phyloP scores from a whole-genome alignment of 208 protist genomes.

The Novymonas esmeraldas region DNA sequence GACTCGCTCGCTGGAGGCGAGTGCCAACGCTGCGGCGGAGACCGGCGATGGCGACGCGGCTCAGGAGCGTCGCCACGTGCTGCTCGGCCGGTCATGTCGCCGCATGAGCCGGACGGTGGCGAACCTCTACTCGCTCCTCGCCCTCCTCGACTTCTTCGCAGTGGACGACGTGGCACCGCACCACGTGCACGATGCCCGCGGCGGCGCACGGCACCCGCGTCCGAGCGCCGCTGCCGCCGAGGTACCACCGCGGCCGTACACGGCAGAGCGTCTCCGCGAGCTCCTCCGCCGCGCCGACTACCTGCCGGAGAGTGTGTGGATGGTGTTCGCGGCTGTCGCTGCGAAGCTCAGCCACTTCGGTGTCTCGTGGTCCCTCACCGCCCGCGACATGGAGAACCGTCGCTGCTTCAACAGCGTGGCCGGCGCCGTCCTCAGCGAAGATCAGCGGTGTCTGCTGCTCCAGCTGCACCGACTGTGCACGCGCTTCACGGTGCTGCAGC shows the following conservation, averaged over 20 bases:
- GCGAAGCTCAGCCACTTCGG: conserved; percentile 19
- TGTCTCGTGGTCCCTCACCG: conserved; percentile 29
- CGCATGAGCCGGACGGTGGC: conserved; percentile 15
- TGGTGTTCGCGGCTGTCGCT: conserved; percentile 12
- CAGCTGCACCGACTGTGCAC: conserved; percentile 29
- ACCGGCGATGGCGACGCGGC: not conserved
- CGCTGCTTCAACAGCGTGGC: conserved; percentile 17
- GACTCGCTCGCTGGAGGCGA: conserved; percentile 3
- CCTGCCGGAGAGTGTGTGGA: conserved; percentile 19
- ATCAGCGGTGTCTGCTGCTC: conserved; percentile 20
- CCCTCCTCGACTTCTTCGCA: conserved; percentile 35
- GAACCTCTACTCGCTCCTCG: conserved; percentile 32
- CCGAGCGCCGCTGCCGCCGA: not conserved
- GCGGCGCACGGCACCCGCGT: not conserved
- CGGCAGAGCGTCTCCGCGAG: conserved; percentile 19
- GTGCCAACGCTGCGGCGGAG: not conserved
- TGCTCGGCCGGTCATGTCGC: conserved; percentile 3
- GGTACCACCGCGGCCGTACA: conserved; percentile 16
- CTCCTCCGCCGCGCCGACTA: conserved; percentile 17
- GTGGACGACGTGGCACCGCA: conserved; percentile 3
- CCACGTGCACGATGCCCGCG: not conserved
- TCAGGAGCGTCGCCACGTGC: not conserved
- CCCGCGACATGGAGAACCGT: not conserved
- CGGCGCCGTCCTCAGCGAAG: conserved; percentile 11
- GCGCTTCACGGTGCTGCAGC: conserved; percentile 21